Conservation (phyloP, 2,329 filamentous ascomycete species). For the Trichophyton benhamiae region DNA sequence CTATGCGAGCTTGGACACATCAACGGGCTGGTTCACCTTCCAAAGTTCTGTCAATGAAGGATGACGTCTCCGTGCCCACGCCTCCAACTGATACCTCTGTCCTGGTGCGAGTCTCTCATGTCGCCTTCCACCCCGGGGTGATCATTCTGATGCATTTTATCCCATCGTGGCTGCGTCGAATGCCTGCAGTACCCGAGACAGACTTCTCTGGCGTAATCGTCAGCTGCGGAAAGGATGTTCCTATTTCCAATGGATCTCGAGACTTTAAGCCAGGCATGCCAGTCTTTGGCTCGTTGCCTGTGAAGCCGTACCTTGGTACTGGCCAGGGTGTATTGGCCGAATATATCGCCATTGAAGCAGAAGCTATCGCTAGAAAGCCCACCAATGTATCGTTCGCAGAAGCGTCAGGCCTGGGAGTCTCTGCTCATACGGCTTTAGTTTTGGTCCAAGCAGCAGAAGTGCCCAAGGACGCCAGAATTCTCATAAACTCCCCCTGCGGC, state of each 20-base stretch:
- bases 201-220: constrained; percentile 12
- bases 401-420: constrained; percentile 9
- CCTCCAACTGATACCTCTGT: constrained; percentile 10
- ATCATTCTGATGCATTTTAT: constrained; percentile 10
- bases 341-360: constrained; percentile 10
- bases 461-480: constrained; percentile 5
- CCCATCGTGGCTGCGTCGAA: constrained; percentile 8
- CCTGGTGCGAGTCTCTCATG: constrained; percentile 12
- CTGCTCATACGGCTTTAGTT: constrained; percentile 7
- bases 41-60: constrained; percentile 4
- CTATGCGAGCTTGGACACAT: constrained; percentile 7
- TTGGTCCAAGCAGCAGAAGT: constrained; percentile 7
- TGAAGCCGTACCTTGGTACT: constrained; percentile 6
- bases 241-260: background rate
- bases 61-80: constrained; percentile 5
- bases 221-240: constrained; percentile 4
- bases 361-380: constrained; percentile 6
- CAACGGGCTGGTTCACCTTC: constrained; percentile 4
- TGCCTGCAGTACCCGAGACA: constrained; percentile 11
- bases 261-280: constrained; percentile 7
- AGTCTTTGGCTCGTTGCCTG: constrained; percentile 12
- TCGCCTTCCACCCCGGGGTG: constrained; percentile 10
- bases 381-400: constrained; percentile 5
- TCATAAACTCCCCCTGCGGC: constrained; percentile 11
- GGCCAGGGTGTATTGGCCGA: constrained; percentile 8